Base-by-base conservation (phyloP, 2,329 filamentous ascomycete species). In the Fusarium fujikuroi region DNA sequence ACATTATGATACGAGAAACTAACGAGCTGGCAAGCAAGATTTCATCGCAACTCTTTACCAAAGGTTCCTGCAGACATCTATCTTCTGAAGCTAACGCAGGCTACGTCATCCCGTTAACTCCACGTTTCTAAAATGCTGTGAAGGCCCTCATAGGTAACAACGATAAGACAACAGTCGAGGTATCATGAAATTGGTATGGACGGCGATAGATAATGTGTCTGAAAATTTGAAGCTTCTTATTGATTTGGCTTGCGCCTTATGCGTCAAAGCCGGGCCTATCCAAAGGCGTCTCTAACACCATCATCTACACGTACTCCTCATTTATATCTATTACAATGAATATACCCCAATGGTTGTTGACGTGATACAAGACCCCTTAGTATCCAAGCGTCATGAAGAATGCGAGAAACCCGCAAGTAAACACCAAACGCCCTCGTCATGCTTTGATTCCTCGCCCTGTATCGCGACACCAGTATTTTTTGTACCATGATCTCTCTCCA, bases 381-480 rank as follows among this genome's bases (percentile, higher is more conserved):
- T 56, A 39, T 69, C 70, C 65, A 60, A 60, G 66, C 68, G 64
- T 71, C 66, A 58, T 56, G 61, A 75, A 73, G 70, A 75, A 76
- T 75, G 72, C 69, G 67, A 76, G 54, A 76, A 77, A 59, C 52
- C 60, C 49, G 53, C 72, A 63, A 60, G 49, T 56, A 63, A 73
- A 74, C 73, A 69, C 66, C 73, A 73, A 76, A 78, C 76, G 75
- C 76, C 76, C 76, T 47, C 73, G 44, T 78, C 75, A 75, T 75
- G 70, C 60, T 63, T 77, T 75, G 61, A 60, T 60, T 57, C 69
- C 69, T 70, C 63, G 43, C 40, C 52, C 44, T 71, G 59, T 76
- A 66, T 46, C 53, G 62, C 65, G 52, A 74, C 72, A 69, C 63
- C 58, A 42, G 63, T 63, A 44, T 61, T 66, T 40, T 49, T 43